Conservation (phyloP, 2,329 filamentous ascomycete species). For the Aspergillus chevalieri region DNA sequence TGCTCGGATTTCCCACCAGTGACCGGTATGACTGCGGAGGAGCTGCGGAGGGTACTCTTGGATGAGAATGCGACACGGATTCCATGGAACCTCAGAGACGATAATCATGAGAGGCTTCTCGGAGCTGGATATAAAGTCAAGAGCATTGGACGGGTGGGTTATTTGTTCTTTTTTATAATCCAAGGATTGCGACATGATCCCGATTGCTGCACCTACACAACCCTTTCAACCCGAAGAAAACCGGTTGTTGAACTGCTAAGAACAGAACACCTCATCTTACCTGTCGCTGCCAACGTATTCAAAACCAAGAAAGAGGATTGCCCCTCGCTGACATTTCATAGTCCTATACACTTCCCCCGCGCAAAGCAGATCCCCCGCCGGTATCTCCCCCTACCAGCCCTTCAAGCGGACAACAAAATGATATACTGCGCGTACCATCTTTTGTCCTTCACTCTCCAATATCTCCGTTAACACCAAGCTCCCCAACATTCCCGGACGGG, state of each 20-base stretch:
- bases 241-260: background rate
- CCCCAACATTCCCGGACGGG: conserved; percentile 81
- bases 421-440: conserved; percentile 39
- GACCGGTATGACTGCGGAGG: conserved; percentile 57
- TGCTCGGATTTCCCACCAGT: conserved; percentile 66
- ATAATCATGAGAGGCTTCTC: conserved; percentile 42
- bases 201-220: background rate
- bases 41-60: conserved; percentile 61
- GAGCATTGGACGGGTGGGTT: conserved; percentile 73
- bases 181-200: background rate
- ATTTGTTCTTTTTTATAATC: background rate
- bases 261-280: too few relatives aligned
- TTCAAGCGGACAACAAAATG: conserved; percentile 42
- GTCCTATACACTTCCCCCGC: conserved; percentile 54
- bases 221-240: background rate
- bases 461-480: conserved; percentile 79
- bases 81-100: conserved; percentile 61
- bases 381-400: conserved; percentile 44
- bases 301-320: background rate
- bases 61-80: conserved; percentile 58
- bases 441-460: conserved; percentile 79
- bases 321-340: conserved; percentile 16
- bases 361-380: conserved; percentile 57
- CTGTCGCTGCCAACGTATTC: too few relatives aligned
- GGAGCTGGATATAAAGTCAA: conserved; percentile 60